phyloP scores from a whole-genome alignment of 2,329 filamentous ascomycete species.

The Penicillium brevicompactum region DNA sequence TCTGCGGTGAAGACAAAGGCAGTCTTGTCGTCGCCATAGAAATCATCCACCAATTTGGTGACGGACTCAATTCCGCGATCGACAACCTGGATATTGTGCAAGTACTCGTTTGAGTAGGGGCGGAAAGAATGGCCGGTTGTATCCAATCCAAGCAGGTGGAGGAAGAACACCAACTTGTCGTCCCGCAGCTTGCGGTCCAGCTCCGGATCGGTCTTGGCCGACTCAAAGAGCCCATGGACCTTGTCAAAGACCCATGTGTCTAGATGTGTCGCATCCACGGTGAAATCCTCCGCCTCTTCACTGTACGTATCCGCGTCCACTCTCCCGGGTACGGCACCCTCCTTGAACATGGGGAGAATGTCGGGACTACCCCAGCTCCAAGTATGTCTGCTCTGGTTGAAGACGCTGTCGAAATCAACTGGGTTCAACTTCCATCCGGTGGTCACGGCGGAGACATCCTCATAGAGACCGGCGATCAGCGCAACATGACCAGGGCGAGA shows the following conservation, averaged over 20 bases:
- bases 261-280: slow-evolving; percentile 74
- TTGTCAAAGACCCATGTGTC: slow-evolving; percentile 96
- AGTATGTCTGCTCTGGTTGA: slow-evolving; percentile 93
- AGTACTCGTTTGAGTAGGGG: slow-evolving; percentile 92
- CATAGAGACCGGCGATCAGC: slow-evolving; percentile 92
- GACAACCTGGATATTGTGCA: slow-evolving; percentile 92
- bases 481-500: slow-evolving; percentile 96
- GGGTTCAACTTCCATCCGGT: slow-evolving; percentile 99
- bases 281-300: slow-evolving; percentile 87
- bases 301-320: slow-evolving; percentile 87
- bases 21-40: slow-evolving; percentile 82
- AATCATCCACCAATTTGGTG: slow-evolving; percentile 76
- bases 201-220: slow-evolving; percentile 75
- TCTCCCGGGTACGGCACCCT: slow-evolving; percentile 82
- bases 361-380: slow-evolving; percentile 99
- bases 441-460: slow-evolving; percentile 95
- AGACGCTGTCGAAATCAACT: slow-evolving; percentile 97
- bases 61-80: slow-evolving; percentile 88
- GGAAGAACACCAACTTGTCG: slow-evolving; percentile 91
- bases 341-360: slow-evolving; percentile 95
- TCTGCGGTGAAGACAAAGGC: slow-evolving; percentile 97
- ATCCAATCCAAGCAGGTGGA: slow-evolving; percentile 89
- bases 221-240: slow-evolving; percentile 81
- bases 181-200: slow-evolving; percentile 72
- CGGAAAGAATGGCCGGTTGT: slow-evolving; percentile 84